phyloP scores from a whole-genome alignment of 2,329 filamentous ascomycete species.

The Colletotrichum plurivorum region DNA sequence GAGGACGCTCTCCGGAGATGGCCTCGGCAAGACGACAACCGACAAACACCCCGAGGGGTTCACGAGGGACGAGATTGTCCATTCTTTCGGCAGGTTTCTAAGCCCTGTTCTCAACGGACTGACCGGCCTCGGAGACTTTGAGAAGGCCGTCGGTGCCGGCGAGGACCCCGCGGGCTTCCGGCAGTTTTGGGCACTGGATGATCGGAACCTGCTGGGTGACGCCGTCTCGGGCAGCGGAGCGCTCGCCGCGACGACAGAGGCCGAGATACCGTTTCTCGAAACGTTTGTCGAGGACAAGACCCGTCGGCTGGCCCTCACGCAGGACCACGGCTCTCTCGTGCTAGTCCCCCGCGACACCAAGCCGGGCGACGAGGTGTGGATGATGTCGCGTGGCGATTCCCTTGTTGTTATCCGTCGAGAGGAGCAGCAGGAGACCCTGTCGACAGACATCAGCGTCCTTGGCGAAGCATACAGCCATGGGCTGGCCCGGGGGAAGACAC shows the following conservation, averaged over 20 bases:
- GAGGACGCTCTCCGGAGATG: conserved; percentile 43
- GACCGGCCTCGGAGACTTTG: conserved; percentile 51
- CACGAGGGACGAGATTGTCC: conserved; percentile 46
- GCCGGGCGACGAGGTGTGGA: conserved; percentile 40
- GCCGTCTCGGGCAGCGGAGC: conserved; percentile 47
- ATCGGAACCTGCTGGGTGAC: conserved; percentile 51
- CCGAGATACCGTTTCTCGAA: conserved; percentile 43
- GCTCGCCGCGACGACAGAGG: conserved; percentile 43
- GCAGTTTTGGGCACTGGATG: conserved; percentile 52
- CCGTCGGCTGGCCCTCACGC: conserved; percentile 36
- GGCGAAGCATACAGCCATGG: conserved; percentile 38
- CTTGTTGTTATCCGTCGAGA: conserved; percentile 29
- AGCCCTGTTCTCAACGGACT: conserved; percentile 52
- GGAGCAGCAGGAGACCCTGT: neutral
- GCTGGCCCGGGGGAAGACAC: conserved; percentile 15
- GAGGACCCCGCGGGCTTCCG: conserved; percentile 51
- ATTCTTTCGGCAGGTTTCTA: conserved; percentile 49
- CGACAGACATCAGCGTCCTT: conserved; percentile 26
- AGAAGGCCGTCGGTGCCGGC: conserved; percentile 49
- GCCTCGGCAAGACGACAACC: conserved; percentile 37
- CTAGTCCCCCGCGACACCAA: conserved; percentile 29
- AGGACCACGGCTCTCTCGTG: conserved; percentile 36
- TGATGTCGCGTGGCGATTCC: conserved; percentile 20
- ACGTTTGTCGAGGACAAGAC: conserved; percentile 32
- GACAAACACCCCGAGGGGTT: conserved; percentile 30